phyloP scores from a whole-genome alignment of 805 yeast species.

The Cyberlindnera euphorbiiphila region DNA sequence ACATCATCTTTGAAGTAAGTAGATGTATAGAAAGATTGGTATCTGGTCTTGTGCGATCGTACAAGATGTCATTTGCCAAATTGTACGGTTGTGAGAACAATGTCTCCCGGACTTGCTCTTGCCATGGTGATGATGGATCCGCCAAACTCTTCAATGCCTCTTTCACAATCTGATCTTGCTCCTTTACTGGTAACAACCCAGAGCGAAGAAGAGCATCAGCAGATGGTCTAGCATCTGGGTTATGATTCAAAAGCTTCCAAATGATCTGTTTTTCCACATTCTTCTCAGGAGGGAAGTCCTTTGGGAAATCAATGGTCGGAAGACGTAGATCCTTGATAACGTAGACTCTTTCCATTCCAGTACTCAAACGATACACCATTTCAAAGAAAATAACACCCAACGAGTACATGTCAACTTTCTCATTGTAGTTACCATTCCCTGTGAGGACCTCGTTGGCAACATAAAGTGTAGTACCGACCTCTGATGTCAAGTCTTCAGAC shows the following conservation, averaged over 20 bases:
- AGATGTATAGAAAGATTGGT: slow-evolving; percentile 45
- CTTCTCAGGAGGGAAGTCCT: slow-evolving; percentile 52
- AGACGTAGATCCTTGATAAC: slow-evolving; percentile 64
- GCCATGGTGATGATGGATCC: slow-evolving; percentile 92
- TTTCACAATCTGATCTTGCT: slow-evolving; percentile 83
- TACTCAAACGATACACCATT: slow-evolving; percentile 80
- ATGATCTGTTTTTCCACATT: slow-evolving; percentile 66
- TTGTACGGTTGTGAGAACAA: slow-evolving; percentile 82
- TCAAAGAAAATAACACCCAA: slow-evolving; percentile 93
- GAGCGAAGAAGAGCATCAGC: slow-evolving; percentile 74
- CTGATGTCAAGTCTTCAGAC: slow-evolving; percentile 78
- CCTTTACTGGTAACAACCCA: slow-evolving; percentile 82
- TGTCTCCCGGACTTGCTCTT: slow-evolving; percentile 83
- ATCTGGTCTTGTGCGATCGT: slow-evolving; percentile 45
- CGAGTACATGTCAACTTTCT: slow-evolving; percentile 94
- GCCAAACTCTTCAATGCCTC: slow-evolving; percentile 84
- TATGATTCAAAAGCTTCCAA: slow-evolving; percentile 64
- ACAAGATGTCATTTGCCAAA: slow-evolving; percentile 79
- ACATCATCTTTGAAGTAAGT: slow-evolving; percentile 55
- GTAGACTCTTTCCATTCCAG: slow-evolving; percentile 90
- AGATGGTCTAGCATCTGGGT: slow-evolving; percentile 74
- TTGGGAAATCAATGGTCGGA: slow-evolving; percentile 62
- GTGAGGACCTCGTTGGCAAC: slow-evolving; percentile 84
- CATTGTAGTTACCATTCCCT: slow-evolving; percentile 76
- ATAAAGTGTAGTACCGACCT: slow-evolving; percentile 90